Evolutionary conservation across 23 red algal genomes (phyloP).

Genomic region (Gracilaria domingensis): DNA sequence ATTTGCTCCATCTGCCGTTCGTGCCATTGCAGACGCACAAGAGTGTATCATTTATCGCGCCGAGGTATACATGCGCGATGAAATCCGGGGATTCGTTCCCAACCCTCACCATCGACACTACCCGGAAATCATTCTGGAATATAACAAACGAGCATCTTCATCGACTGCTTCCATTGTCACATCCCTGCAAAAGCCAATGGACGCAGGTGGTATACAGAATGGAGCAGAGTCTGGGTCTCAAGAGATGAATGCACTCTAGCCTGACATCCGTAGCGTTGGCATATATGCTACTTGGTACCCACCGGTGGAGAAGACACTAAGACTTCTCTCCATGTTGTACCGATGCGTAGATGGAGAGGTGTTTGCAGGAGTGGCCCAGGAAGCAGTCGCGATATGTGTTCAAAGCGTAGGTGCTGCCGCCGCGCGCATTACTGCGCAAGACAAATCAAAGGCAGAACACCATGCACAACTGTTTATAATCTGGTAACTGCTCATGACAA

Average conservation of each 20-base stretch:
- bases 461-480: constrained; percentile 91
- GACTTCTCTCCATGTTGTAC: constrained; percentile 91
- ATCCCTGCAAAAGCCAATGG: neutral
- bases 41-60: constrained; percentile 93
- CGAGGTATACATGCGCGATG: constrained; percentile 85
- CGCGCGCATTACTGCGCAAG: constrained; percentile 57
- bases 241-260: neutral
- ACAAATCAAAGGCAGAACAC: constrained; percentile 63
- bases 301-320: constrained; percentile 82
- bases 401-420: constrained; percentile 66
- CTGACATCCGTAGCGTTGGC: constrained; percentile 63
- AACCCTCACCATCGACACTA: constrained; percentile 72
- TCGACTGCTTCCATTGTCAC: neutral
- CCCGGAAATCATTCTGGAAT: constrained; percentile 49
- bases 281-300: constrained; percentile 91
- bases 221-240: neutral
- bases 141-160: constrained; percentile 8
- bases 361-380: constrained; percentile 90
- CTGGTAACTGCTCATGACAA: constrained; percentile 88
- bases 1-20: constrained; percentile 56
- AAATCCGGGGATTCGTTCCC: constrained; percentile 80
- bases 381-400: constrained; percentile 91
- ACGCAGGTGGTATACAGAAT: neutral
- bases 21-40: constrained; percentile 85
- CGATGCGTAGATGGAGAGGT: constrained; percentile 85